Percentiles rank a stretch among this genome's conserved stretches.
These are phyloP conservation scores for Dendrobium huoshanense DNA, from an alignment of 106 monocot species.

Conservation along the genomic window DNA sequence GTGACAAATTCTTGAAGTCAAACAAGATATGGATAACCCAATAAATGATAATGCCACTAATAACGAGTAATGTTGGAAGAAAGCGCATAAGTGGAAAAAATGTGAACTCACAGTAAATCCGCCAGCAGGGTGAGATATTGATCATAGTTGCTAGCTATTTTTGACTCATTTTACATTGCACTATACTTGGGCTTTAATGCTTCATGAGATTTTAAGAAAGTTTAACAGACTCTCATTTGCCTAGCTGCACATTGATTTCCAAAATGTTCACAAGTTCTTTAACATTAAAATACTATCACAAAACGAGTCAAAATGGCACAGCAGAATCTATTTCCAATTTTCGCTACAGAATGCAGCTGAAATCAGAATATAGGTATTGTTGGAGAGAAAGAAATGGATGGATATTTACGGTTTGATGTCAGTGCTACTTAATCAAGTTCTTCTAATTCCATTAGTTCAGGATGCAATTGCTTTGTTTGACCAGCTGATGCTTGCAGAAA, in stretches of 20 bases:
- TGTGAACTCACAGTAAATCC: too few species aligned
- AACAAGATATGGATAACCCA: too few species aligned
- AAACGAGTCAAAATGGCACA: background rate
- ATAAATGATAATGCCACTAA: too few species aligned
- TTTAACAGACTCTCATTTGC: too few species aligned
- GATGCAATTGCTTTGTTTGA: background rate
- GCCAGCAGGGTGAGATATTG: background rate
- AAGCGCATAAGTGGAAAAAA: too few species aligned
- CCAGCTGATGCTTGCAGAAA: too few species aligned
- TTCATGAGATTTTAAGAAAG: background rate
- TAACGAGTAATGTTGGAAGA: too few species aligned
- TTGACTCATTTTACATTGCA: background rate
- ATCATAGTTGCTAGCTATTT: background rate
- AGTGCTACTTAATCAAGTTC: background rate
- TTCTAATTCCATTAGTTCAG: background rate
- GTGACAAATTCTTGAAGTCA: too few species aligned
- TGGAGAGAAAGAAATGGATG: background rate
- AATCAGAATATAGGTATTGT: background rate
- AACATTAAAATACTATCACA: too few species aligned
- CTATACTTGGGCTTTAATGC: background rate
- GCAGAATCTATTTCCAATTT: background rate
- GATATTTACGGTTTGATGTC: background rate
- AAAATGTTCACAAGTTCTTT: too few species aligned
- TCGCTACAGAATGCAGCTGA: background rate
- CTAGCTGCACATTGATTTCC: too few species aligned